phyloP scores from a whole-genome alignment of 2,329 filamentous ascomycete genomes.

The Talaromyces rugulosus region DNA sequence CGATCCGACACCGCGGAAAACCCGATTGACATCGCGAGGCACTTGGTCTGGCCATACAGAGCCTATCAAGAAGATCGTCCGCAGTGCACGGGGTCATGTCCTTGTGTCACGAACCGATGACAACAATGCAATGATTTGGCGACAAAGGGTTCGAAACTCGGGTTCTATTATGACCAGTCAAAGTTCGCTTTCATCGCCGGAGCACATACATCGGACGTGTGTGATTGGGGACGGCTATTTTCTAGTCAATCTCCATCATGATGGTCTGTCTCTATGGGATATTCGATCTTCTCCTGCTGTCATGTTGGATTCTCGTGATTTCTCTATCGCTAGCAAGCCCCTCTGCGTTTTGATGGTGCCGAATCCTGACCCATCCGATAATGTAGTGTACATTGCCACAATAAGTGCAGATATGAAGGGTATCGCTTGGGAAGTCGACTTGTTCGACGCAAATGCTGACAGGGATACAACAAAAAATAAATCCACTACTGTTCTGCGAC shows the following conservation, averaged over 20 bases:
- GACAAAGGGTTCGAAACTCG: constrained; percentile 53
- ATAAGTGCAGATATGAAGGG: constrained; percentile 74
- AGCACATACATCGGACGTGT: constrained; percentile 75
- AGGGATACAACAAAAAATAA: constrained; percentile 24
- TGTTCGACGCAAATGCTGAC: constrained; percentile 46
- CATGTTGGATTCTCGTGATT: constrained; percentile 57
- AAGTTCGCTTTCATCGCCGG: constrained; percentile 62
- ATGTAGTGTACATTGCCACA: constrained; percentile 68
- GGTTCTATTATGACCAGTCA: constrained; percentile 60
- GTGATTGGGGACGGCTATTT: constrained; percentile 73
- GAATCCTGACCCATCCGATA: constrained; percentile 53
- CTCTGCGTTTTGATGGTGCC: constrained; percentile 74
- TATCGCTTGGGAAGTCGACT: constrained; percentile 71
- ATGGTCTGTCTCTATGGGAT: constrained; percentile 74
- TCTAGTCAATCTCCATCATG: constrained; percentile 72
- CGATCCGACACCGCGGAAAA: constrained; percentile 60
- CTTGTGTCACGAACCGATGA: constrained; percentile 75
- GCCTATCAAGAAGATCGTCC: constrained; percentile 78
- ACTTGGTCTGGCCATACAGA: constrained; percentile 82
- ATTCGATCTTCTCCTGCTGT: constrained; percentile 58
- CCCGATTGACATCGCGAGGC: constrained; percentile 59
- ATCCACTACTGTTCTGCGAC: constrained; percentile 48
- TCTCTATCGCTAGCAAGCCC: constrained; percentile 63
- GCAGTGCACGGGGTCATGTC: constrained; percentile 75
- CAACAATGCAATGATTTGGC: constrained; percentile 81